Conservation (phyloP, 2,329 filamentous ascomycete genomes). For the Xylaria digitata region DNA sequence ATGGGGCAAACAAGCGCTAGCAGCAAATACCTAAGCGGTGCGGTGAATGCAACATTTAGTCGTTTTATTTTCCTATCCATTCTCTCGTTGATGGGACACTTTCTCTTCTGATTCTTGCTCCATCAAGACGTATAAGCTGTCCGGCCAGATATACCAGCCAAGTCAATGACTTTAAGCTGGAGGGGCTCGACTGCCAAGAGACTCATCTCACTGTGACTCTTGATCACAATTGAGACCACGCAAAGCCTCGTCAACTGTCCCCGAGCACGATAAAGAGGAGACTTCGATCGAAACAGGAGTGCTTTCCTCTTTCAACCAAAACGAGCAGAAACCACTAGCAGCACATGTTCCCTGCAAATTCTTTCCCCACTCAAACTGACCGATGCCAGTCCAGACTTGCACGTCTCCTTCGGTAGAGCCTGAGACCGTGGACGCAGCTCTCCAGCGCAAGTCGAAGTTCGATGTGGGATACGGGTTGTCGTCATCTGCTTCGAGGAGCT, state of each 20-base stretch:
- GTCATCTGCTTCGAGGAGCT: constrained; percentile 39
- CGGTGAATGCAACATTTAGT: not conserved
- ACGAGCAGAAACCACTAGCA: constrained; percentile 40
- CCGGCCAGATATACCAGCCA: not conserved
- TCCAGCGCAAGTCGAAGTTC: constrained; percentile 43
- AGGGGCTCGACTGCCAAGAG: not conserved
- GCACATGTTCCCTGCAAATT: constrained; percentile 38
- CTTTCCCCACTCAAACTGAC: constrained; percentile 41
- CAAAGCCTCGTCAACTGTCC: constrained; percentile 29
- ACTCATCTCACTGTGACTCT: not conserved
- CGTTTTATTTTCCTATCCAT: not conserved
- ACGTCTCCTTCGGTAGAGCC: constrained; percentile 27
- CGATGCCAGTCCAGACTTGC: constrained; percentile 40
- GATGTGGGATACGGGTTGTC: constrained; percentile 41
- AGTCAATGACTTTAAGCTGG: too few species aligned
- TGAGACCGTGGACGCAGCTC: constrained; percentile 32
- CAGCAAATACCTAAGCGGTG: not conserved
- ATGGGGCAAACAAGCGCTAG: not conserved
- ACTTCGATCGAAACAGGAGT: constrained; percentile 37
- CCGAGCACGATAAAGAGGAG: constrained; percentile 18
- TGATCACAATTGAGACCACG: constrained; percentile 20
- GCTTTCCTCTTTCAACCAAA: constrained; percentile 32
- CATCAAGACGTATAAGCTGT: not conserved
- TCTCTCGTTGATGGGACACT: not conserved
- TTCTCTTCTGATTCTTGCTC: not conserved